These are phyloP conservation scores for Ophiobolus disseminans DNA, from an alignment of 2,329 filamentous ascomycete genomes.

Conservation along the genomic window DNA sequence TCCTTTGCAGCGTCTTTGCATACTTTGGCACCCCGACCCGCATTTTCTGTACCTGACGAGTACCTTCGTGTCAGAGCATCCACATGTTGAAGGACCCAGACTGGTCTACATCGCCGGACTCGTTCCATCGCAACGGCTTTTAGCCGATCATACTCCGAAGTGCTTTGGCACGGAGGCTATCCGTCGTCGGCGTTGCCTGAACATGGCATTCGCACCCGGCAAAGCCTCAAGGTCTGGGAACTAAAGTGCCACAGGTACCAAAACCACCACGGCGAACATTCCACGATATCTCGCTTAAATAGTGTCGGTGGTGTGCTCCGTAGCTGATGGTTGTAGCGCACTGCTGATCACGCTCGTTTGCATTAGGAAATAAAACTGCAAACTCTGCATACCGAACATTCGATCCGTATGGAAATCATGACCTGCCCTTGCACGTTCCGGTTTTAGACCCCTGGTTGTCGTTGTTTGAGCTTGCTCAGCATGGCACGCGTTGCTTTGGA, in stretches of 20 bases:
- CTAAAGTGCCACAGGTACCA: neutral
- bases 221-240: constrained; percentile 7
- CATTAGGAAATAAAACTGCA: constrained; percentile 27
- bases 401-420: neutral
- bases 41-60: constrained; percentile 18
- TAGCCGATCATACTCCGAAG: constrained; percentile 12
- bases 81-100: constrained; percentile 41
- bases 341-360: constrained; percentile 8
- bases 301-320: constrained; percentile 7
- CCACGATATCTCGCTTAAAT: constrained; percentile 38
- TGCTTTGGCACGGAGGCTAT: constrained; percentile 1
- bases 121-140: constrained; percentile 27
- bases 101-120: constrained; percentile 21
- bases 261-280: constrained; percentile 23
- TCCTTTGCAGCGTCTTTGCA: constrained; percentile 31
- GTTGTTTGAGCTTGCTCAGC: constrained; percentile 14
- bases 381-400: neutral
- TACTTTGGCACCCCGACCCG: constrained; percentile 25
- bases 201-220: constrained; percentile 7
- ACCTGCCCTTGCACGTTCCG: neutral
- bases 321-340: constrained; percentile 7
- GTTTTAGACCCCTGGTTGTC: constrained; percentile 1
- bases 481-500: constrained; percentile 24
- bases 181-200: constrained; percentile 19
- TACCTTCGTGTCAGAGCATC: constrained; percentile 29